Percentiles rank a stretch among this genome's conserved stretches.
phyloP scores from a whole-genome alignment of 2,329 filamentous ascomycete species.

The Fusarium penzigii region DNA sequence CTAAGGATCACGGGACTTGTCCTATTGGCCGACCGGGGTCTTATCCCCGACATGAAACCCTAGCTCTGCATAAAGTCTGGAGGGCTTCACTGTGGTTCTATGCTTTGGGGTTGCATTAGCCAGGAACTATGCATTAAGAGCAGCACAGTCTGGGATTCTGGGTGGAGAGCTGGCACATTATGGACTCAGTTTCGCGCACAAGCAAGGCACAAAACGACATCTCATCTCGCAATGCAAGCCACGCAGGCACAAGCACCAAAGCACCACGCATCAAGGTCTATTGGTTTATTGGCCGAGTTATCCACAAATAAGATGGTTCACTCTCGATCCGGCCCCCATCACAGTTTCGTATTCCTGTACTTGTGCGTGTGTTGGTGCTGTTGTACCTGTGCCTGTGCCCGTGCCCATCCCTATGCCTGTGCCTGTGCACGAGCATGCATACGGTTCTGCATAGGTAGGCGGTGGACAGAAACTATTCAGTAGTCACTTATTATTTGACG shows the following conservation, averaged over 20 bases:
- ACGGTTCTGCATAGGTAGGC: background rate
- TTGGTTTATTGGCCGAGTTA: conserved; percentile 4
- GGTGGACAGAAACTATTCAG: background rate
- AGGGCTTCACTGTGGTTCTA: conserved; percentile 17
- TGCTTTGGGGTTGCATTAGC: conserved; percentile 32
- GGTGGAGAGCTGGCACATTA: conserved; percentile 14
- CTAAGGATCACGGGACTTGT: conserved; percentile 24
- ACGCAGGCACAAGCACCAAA: conserved; percentile 22
- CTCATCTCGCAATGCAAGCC: conserved; percentile 32
- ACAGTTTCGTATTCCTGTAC: conserved; percentile 8
- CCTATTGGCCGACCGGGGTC: conserved; percentile 31
- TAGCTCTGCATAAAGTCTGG: conserved; percentile 36
- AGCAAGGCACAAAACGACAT: conserved; percentile 27
- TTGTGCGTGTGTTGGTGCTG: conserved; percentile 16
- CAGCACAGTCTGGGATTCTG: conserved; percentile 14
- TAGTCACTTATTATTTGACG: background rate
- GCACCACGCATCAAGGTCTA: conserved; percentile 1
- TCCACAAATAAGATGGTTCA: conserved; percentile 7
- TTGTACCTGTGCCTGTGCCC: conserved; percentile 7
- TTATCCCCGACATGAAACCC: conserved; percentile 35
- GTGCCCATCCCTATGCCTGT: background rate
- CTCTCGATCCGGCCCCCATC: background rate
- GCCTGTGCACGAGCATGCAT: conserved; percentile 13
- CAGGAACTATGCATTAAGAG: conserved; percentile 26
- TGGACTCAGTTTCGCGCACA: conserved; percentile 20